These are phyloP conservation scores for Yarrowia divulgata DNA, from an alignment of 805 yeast genomes.

Conservation along the genomic window DNA sequence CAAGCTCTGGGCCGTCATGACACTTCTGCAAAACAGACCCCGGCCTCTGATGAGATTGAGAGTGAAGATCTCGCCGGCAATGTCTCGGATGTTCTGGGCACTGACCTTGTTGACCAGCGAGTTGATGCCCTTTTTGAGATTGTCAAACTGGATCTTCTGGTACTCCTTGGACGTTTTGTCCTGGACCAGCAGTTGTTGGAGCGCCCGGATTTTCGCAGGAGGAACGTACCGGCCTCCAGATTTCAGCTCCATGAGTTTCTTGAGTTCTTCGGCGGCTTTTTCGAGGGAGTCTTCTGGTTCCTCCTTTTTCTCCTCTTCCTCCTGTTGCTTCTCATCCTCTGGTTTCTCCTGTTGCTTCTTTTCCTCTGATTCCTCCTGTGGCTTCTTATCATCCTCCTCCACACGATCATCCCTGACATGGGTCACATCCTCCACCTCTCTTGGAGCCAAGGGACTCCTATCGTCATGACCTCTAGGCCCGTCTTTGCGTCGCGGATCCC, in stretches of 20 bases:
- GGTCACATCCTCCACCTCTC: conserved; percentile 15
- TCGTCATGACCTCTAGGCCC: conserved; percentile 12
- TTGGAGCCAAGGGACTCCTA: not conserved
- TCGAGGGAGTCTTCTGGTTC: not conserved
- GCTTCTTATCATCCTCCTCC: not conserved
- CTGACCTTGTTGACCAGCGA: conserved; percentile 58
- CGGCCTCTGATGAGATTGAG: conserved; percentile 66
- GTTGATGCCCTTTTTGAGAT: conserved; percentile 57
- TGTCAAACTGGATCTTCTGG: conserved; percentile 67
- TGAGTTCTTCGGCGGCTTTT: conserved; percentile 18
- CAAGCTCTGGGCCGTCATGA: conserved; percentile 62
- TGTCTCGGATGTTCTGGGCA: conserved; percentile 57
- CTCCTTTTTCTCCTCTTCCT: not conserved
- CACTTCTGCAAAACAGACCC: conserved; percentile 64
- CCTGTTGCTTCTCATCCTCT: not conserved
- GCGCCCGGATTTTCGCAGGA: conserved; percentile 58
- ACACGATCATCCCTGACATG: no score
- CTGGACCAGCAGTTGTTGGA: conserved; percentile 52
- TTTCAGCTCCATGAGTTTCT: conserved; percentile 45
- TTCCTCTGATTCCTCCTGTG: not conserved
- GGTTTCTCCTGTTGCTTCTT: no score
- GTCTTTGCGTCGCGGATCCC: conserved; percentile 5
- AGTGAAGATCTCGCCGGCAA: conserved; percentile 60
- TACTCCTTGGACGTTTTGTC: conserved; percentile 51
- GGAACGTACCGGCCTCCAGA: conserved; percentile 62